phyloP scores from a whole-genome alignment of 768 basidiomycete species.

The Amanita rimosa region DNA sequence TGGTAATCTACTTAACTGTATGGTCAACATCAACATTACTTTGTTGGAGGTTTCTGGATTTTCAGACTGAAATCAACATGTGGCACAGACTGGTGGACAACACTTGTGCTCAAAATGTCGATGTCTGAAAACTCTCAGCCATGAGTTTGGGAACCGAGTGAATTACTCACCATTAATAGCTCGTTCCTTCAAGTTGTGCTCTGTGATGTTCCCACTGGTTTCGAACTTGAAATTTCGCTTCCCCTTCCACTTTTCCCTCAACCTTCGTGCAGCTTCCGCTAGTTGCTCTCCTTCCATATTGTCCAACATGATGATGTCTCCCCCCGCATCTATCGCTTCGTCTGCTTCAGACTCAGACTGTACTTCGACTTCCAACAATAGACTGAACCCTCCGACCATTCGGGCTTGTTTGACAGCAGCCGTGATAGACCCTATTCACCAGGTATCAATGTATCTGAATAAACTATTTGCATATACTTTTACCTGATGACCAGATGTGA shows the following conservation, averaged over 20 bases:
- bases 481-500: slow-evolving; percentile 95
- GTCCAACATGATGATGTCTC: slow-evolving; percentile 92
- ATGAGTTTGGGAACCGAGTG: not conserved
- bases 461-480: slow-evolving; percentile 11
- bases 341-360: slow-evolving; percentile 81
- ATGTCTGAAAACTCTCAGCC: slow-evolving; percentile 47
- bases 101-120: slow-evolving; percentile 89
- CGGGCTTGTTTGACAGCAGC: slow-evolving; percentile 80
- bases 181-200: slow-evolving; percentile 68
- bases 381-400: slow-evolving; percentile 81
- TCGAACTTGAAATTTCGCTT: slow-evolving; percentile 84
- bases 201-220: slow-evolving; percentile 92
- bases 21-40: not conserved
- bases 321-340: slow-evolving; percentile 95
- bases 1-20: too few species aligned
- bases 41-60: slow-evolving; percentile 56
- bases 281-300: slow-evolving; percentile 79
- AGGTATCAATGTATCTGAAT: slow-evolving; percentile 5
- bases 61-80: slow-evolving; percentile 97
- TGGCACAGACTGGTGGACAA: slow-evolving; percentile 83
- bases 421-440: slow-evolving; percentile 69
- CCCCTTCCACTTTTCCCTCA: slow-evolving; percentile 74
- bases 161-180: slow-evolving; percentile 64
- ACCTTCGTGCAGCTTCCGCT: slow-evolving; percentile 46
- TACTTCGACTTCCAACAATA: slow-evolving; percentile 92